These are phyloP conservation scores for Polytrichum formosum DNA, from an alignment of 225 moss, liverwort and hornwort species.

Conservation along the genomic window DNA sequence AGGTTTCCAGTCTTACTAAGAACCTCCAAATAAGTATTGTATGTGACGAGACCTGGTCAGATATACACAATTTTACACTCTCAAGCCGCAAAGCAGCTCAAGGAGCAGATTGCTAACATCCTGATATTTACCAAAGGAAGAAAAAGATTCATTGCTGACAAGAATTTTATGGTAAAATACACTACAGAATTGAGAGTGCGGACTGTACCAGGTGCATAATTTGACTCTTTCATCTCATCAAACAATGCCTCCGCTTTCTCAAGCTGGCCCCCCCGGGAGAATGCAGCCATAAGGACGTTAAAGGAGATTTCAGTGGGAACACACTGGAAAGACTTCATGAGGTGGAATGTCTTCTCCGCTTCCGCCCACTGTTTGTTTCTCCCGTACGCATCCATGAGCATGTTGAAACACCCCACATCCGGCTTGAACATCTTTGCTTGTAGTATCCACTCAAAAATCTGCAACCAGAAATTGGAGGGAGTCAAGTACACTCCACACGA, in stretches of 20 bases:
- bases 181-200: neutral
- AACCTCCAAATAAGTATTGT: slow-evolving; percentile 75
- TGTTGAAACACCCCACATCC: slow-evolving; percentile 87
- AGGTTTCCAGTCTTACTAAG: slow-evolving; percentile 68
- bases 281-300: slow-evolving; percentile 85
- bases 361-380: slow-evolving; percentile 60
- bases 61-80: no score
- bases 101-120: neutral
- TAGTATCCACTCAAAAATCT: slow-evolving; percentile 91
- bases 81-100: no score
- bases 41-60: slow-evolving; percentile 67
- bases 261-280: slow-evolving; percentile 57
- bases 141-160: neutral
- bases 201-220: slow-evolving; percentile 59
- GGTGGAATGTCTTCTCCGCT: slow-evolving; percentile 69
- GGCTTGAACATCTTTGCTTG: slow-evolving; percentile 63
- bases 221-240: slow-evolving; percentile 68
- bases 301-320: slow-evolving; percentile 78
- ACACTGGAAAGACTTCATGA: slow-evolving; percentile 59
- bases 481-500: no score
- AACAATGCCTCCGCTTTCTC: slow-evolving; percentile 63
- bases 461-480: slow-evolving; percentile 8
- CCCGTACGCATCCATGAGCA: slow-evolving; percentile 91
- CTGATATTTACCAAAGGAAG: slow-evolving; percentile 6
- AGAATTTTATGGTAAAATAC: no score